phyloP scores from a whole-genome alignment of 2,329 filamentous ascomycete species.

The Falciphora oryzae region DNA sequence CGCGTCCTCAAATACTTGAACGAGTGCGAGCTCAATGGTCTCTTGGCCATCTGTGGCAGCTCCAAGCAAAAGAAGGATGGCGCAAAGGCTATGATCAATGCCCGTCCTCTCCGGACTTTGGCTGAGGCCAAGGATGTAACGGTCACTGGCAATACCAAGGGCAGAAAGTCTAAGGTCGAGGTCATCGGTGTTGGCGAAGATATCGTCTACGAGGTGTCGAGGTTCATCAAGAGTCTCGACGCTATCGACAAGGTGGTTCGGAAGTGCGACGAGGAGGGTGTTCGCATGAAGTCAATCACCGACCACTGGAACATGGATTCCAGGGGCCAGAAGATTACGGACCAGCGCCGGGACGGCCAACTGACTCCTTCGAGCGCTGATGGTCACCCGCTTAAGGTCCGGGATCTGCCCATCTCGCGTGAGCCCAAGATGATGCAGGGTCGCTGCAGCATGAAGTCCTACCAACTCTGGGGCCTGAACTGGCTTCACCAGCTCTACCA shows the following conservation, averaged over 20 bases:
- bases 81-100: conserved; percentile 62
- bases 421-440: conserved; percentile 76
- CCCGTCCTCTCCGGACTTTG: conserved; percentile 68
- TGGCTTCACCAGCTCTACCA: conserved; percentile 85
- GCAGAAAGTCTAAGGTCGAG: conserved; percentile 30
- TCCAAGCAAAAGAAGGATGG: conserved; percentile 57
- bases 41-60: conserved; percentile 71
- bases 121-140: conserved; percentile 62
- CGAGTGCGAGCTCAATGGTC: conserved; percentile 64
- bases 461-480: conserved; percentile 90
- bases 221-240: conserved; percentile 74
- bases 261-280: conserved; percentile 67
- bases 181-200: conserved; percentile 45
- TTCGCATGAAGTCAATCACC: conserved; percentile 41
- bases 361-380: conserved; percentile 36
- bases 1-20: conserved; percentile 77
- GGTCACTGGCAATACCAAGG: conserved; percentile 33
- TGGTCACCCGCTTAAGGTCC: conserved; percentile 22
- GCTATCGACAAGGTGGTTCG: conserved; percentile 78
- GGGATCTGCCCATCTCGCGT: conserved; percentile 39
- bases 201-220: conserved; percentile 47
- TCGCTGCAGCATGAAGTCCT: conserved; percentile 77
- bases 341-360: conserved; percentile 13
- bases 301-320: conserved; percentile 44
- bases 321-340: conserved; percentile 34